Evolutionary conservation across 768 basidiomycete species (phyloP).

Genomic region (Rossbeevera mucosa): DNA sequence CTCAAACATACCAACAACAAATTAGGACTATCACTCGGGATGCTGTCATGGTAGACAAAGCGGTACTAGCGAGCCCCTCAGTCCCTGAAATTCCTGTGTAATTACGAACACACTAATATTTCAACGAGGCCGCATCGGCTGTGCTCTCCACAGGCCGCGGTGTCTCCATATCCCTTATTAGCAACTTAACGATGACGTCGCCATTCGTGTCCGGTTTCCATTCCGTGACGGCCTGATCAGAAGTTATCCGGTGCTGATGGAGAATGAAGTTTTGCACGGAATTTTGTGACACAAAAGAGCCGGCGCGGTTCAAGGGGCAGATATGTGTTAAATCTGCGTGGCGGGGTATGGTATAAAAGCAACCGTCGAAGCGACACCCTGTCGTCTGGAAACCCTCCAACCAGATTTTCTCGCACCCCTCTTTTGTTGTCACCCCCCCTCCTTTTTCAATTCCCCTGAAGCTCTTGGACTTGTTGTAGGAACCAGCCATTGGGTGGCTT

Average conservation of each 20-base stretch:
- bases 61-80: conserved; percentile 12
- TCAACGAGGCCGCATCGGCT: conserved; percentile 24
- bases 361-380: conserved; percentile 1
- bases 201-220: conserved; percentile 19
- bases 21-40: conserved; percentile 19
- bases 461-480: conserved; percentile 10
- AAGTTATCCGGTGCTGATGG: conserved; percentile 19
- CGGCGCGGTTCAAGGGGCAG: conserved; percentile 5
- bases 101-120: conserved; percentile 6
- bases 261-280: conserved; percentile 4
- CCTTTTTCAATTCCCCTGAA: not conserved
- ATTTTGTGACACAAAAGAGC: conserved; percentile 18
- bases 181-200: conserved; percentile 21
- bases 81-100: conserved; percentile 23
- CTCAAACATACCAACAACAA: conserved; percentile 10
- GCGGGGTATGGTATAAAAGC: conserved; percentile 16
- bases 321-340: conserved; percentile 7
- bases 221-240: conserved; percentile 25
- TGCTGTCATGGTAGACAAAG: conserved; percentile 26
- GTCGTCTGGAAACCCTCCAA: conserved; percentile 1
- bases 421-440: not conserved
- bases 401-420: conserved; percentile 15
- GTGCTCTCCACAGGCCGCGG: conserved; percentile 15
- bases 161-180: conserved; percentile 5
- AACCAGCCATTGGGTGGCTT: conserved; percentile 14